Evolutionary conservation across 2,329 filamentous ascomycete genomes (phyloP), one percentile per base, ranked within the genome.

Genomic region (Helminthosporium solani): DNA sequence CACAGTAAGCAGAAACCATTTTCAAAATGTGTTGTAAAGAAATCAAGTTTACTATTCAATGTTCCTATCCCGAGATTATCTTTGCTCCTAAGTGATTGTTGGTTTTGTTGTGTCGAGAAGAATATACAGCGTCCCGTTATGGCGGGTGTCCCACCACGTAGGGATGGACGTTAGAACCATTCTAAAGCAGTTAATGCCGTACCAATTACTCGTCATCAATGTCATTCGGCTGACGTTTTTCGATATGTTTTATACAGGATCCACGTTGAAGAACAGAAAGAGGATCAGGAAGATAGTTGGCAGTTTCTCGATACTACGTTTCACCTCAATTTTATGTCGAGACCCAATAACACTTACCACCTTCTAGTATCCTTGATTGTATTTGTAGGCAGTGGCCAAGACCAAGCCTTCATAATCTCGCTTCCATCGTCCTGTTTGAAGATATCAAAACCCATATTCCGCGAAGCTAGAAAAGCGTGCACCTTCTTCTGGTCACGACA

Each of bases 401-500:
- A 14, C 28, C 28, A 31, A 31, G 28, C 28, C 28, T 31, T 31
- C 12, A 31, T 31, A 31, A 31, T 14, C 5, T 31, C 14, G 9
- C 14, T 6, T 4, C 28, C 28, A 31, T 31, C 14, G 5, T 31
- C 28, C 9, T 25, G 23, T 5, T 4, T 31, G 9, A 31, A n/a
- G 14, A n/a, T 14, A 14, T 39, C 21, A 18, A 39, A 39, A 7
- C 37, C 37, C 37, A 39, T 27, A 16, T 39, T 39, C 2, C 37
- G 37, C 37, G 20, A 12, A 4, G 37, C 37, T n/a, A 39, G 16
- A 15, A 39, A 39, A 11, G 27, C 37, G 15, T 39, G 37, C 21
- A 39, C 37, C 16, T 39, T 25, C 11, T 27, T 39, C 37, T 39
- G 37, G 23, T 39, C 37, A 16, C 37, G 37, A 28, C 37, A 39